Evolutionary conservation across 2,329 filamentous ascomycete species (phyloP), one percentile per base, ranked within the genome.

Genomic region (Fusarium zealandicum): DNA sequence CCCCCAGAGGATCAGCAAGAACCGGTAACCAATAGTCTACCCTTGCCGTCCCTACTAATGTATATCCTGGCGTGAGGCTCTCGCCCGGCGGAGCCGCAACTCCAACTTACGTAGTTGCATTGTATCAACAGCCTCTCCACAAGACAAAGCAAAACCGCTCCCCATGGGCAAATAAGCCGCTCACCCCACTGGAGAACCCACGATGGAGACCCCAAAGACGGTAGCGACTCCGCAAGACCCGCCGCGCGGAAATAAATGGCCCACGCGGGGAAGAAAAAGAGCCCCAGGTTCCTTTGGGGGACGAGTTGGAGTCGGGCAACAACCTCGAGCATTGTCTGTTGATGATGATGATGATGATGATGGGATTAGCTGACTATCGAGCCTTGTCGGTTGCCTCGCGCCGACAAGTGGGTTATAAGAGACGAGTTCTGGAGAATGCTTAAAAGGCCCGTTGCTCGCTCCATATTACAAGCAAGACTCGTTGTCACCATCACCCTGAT

Each of bases 201-300:
- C 46, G 16, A 31, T 30, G 37, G 13, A 18, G 37, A 49, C 42
- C 43, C 50, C 50, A 36, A 42, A 57, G 35, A 25, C 20, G 43
- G 53, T 25, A 56, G 31, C 27, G n/a, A 28, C 41, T 50, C 47
- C 51, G 51, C n/a, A 25, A 35, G 38, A 30, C 38, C 25, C 44
- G 30, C 43, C 22, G 22, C 39, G 52, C 39, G 43, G 59, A 59
- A 61, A 27, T 25, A 17, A 11, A 18, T 22, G 46, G 36, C 41
- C 46, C 54, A 54, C 43, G 44, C 39, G 52, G 42, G 43, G 59
- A 59, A 61, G 27, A 30, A 17, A 11, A 18, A 28, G 40, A 38
- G 8, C 6, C 22, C 22, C 22, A 25, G 3, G 22, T 8, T n/a
- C n/a, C n/a, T n/a, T n/a, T n/a, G 22, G 22, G 22, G 22, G 8